Percentiles rank a stretch among this genome's conserved stretches.
phyloP scores from a whole-genome alignment of 2,329 filamentous ascomycete genomes.

The Helicocarpus griseus region DNA sequence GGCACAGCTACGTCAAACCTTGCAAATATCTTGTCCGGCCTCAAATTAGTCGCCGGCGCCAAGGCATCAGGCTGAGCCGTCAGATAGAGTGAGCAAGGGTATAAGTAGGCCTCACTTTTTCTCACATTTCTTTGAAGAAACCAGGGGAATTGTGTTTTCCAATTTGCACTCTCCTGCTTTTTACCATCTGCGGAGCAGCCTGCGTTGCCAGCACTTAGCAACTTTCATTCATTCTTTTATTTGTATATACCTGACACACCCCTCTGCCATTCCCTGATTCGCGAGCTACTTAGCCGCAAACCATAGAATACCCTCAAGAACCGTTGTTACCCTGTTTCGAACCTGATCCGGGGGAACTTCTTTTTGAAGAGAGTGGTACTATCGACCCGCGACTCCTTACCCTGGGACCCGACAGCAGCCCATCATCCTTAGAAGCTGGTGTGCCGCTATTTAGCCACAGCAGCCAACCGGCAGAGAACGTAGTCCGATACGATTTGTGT shows the following conservation, averaged over 20 bases:
- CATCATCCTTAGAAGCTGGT: not conserved
- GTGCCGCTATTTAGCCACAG: not conserved
- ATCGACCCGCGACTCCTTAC: not conserved
- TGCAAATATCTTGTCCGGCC: not conserved
- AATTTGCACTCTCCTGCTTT: not conserved
- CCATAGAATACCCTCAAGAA: slow-evolving; percentile 1
- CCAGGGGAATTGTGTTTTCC: not conserved
- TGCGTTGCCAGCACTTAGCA: not conserved
- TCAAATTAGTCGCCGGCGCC: not conserved
- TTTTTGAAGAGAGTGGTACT: not conserved
- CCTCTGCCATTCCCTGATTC: not conserved
- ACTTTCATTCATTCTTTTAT: too few relatives aligned
- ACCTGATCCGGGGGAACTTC: not conserved
- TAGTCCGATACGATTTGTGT: not conserved
- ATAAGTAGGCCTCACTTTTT: not conserved
- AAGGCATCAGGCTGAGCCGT: not conserved
- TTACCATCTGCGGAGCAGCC: not conserved
- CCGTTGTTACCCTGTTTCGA: not conserved
- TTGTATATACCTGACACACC: not conserved
- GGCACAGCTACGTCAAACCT: not conserved
- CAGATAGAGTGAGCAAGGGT: not conserved
- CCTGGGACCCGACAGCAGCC: too few relatives aligned
- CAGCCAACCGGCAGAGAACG: not conserved
- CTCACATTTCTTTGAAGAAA: not conserved
- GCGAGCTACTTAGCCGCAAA: not conserved